Evolutionary conservation across 164 flowering plant species (phyloP), one percentile per base, ranked within the genome.

Genomic region (Cinnamomum chago): DNA sequence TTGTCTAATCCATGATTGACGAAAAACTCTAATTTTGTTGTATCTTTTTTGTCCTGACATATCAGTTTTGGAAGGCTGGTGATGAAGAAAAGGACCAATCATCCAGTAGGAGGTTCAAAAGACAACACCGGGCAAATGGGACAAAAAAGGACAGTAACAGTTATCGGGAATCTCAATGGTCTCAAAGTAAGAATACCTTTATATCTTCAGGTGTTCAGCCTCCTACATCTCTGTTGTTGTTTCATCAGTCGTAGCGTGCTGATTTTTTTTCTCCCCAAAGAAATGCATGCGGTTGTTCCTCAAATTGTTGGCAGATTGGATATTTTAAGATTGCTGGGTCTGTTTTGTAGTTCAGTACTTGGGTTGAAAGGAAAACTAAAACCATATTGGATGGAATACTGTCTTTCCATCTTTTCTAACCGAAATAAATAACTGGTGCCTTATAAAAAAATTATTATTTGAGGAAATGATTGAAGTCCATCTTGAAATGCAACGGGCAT

Each of bases 101-200:
- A 75, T 82, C 90, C 58, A 80, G 81, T 76, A 81, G 69, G 76
- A 40, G 94, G 98, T 88, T 83, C 79, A 88, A 68, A 80, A 77
- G 79, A 65, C 84, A 83, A 47, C 72, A 80, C 68, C 73, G 82
- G 73, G 52, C 67, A 33, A 81, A 74, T 65, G 87, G 85, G 70
- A 73, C 78, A 24, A 84, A 77, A 68, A 75, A 68, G 70, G 75
- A 75, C 35, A 27, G 77, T 62, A 68, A 73, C 62, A 72, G 77
- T 72, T 73, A 79, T 67, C 80, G 81, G 65, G 85, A 85, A 72
- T 76, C 47, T 76, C 76, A 52, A 51, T 62, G 47, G 47, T 40
- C 47, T 40, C 47, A 81, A 84, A 88, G 95, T 93, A 89, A 84
- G 84, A 50, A 24, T 24, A 17, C 52, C 11, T 40, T 55, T 1